phyloP scores from a whole-genome alignment of 805 yeast species.

The Monosporozyma aquatica region DNA sequence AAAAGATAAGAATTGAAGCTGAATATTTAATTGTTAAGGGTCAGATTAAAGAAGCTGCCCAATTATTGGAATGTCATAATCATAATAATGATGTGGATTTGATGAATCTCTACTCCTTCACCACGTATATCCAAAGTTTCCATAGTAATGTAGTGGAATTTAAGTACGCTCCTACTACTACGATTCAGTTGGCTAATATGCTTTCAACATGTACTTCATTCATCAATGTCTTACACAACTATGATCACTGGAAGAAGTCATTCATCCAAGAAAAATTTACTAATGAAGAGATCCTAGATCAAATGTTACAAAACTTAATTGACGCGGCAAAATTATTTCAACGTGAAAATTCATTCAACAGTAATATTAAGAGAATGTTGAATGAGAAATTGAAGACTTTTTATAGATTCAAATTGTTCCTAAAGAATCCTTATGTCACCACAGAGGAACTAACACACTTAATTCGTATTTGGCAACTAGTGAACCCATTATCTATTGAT shows the following conservation, averaged over 20 bases:
- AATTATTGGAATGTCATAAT: conserved; percentile 6
- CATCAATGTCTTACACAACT: conserved; percentile 1
- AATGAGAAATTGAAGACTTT: conserved; percentile 17
- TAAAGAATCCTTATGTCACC: conserved; percentile 16
- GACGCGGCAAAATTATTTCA: conserved; percentile 16
- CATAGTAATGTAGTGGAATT: conserved; percentile 4
- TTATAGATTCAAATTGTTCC: conserved; percentile 21
- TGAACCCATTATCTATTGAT: conserved; percentile 15
- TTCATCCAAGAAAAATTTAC: background rate
- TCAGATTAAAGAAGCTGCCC: conserved; percentile 18
- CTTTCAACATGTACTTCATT: background rate
- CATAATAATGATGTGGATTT: conserved; percentile 11
- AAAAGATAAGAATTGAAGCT: conserved; percentile 11
- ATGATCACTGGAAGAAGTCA: conserved; percentile 1
- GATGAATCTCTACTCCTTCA: conserved; percentile 19
- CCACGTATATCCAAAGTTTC: conserved; percentile 20
- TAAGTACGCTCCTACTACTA: conserved; percentile 9
- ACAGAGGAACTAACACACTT: conserved; percentile 15
- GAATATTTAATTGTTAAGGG: conserved; percentile 18
- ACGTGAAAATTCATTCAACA: background rate
- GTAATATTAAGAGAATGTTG: background rate
- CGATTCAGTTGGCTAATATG: conserved; percentile 1
- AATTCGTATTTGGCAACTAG: conserved; percentile 18
- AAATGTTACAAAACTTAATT: conserved; percentile 23
- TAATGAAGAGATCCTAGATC: conserved; percentile 9